These are phyloP conservation scores for Phoma sp. DNA, from an alignment of 2,329 filamentous ascomycete species.

Conservation along the genomic window DNA sequence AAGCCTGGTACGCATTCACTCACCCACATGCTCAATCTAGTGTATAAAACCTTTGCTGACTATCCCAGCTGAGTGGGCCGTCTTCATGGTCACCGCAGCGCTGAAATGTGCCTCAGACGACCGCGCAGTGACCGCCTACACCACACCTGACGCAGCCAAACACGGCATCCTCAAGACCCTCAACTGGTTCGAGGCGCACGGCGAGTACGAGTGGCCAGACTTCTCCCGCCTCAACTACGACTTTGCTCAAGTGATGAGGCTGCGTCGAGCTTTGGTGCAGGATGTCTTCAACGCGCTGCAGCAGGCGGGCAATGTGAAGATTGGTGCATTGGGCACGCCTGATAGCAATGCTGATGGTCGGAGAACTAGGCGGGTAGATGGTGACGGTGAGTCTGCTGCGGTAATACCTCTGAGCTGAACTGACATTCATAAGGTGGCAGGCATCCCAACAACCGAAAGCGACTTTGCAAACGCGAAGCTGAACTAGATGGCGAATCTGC, in stretches of 20 bases:
- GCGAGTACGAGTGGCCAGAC: constrained; percentile 26
- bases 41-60: constrained; percentile 8
- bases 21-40: neutral
- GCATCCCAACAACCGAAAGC: constrained; percentile 11
- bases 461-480: constrained; percentile 19
- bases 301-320: constrained; percentile 10
- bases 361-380: neutral
- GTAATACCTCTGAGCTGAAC: neutral
- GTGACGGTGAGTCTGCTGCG: neutral
- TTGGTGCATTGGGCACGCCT: constrained; percentile 3
- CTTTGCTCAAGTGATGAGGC: constrained; percentile 26
- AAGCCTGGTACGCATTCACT: constrained; percentile 21
- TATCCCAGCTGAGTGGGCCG: constrained; percentile 19
- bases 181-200: constrained; percentile 25
- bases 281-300: constrained; percentile 24
- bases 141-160: constrained; percentile 15
- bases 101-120: constrained; percentile 16
- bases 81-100: constrained; percentile 23
- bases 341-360: neutral
- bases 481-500: neutral
- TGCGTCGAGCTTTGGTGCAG: constrained; percentile 23
- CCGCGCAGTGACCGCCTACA: no score
- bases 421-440: neutral
- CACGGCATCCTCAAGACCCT: constrained; percentile 21
- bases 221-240: constrained; percentile 20